phyloP scores from a whole-genome alignment of 2,329 filamentous ascomycete genomes.

The Diaporthe destruens region DNA sequence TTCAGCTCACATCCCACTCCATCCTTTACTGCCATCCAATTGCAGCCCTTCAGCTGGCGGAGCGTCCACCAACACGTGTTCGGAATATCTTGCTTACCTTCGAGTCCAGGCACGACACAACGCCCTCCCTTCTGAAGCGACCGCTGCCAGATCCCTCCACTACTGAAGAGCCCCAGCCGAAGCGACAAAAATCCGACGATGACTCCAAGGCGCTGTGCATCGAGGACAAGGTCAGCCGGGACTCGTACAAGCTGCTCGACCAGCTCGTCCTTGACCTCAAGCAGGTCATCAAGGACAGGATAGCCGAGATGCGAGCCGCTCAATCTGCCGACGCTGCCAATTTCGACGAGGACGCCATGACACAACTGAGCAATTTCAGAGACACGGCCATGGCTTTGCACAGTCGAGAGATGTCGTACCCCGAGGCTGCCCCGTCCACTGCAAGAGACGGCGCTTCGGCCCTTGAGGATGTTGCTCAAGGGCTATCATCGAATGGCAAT shows the following conservation, averaged over 20 bases:
- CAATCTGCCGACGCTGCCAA: slow-evolving; percentile 47
- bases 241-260: slow-evolving; percentile 71
- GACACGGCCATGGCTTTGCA: slow-evolving; percentile 73
- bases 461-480: slow-evolving; percentile 55
- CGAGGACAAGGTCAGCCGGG: slow-evolving; percentile 64
- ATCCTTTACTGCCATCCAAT: not conserved
- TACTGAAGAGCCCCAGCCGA: slow-evolving; percentile 66
- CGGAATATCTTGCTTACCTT: slow-evolving; percentile 47
- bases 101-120: slow-evolving; percentile 64
- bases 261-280: slow-evolving; percentile 72
- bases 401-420: slow-evolving; percentile 69
- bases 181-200: slow-evolving; percentile 70
- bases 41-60: not conserved
- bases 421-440: slow-evolving; percentile 53
- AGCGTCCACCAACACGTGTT: not conserved
- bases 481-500: slow-evolving; percentile 58
- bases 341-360: slow-evolving; percentile 53
- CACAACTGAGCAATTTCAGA: slow-evolving; percentile 69
- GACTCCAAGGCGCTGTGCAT: slow-evolving; percentile 58
- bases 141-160: slow-evolving; percentile 59
- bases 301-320: slow-evolving; percentile 60
- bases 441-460: slow-evolving; percentile 49
- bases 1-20: not conserved
- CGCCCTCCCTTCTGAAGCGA: slow-evolving; percentile 67
- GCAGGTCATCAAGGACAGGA: slow-evolving; percentile 49